Conservation (phyloP, 192 early-diverging fungal species). For the Entophlyctis luteolus region DNA sequence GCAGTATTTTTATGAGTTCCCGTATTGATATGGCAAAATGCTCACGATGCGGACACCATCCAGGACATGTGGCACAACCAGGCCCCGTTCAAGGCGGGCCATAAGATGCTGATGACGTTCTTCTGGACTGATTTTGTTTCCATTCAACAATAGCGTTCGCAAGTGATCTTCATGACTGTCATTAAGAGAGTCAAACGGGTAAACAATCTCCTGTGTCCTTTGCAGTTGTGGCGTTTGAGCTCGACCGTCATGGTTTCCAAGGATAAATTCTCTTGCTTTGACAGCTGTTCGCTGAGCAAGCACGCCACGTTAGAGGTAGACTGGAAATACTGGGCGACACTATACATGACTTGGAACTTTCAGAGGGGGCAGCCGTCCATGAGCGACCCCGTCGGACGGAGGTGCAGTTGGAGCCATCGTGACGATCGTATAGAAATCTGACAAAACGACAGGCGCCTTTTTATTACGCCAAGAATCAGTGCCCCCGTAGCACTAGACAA, state of each 20-base stretch:
- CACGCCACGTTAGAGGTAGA: too few relatives aligned
- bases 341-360: too few relatives aligned
- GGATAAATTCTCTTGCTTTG: conserved; percentile 10
- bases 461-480: too few relatives aligned
- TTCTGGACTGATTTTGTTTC: not conserved
- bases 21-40: not conserved
- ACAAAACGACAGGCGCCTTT: too few relatives aligned
- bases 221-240: not conserved
- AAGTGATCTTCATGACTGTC: not conserved
- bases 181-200: not conserved
- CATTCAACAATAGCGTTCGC: not conserved
- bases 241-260: conserved; percentile 3
- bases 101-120: not conserved
- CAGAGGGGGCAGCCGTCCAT: too few relatives aligned
- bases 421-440: too few relatives aligned
- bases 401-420: too few relatives aligned
- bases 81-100: not conserved
- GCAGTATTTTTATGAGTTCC: not conserved
- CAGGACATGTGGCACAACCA: not conserved
- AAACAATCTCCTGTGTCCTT: not conserved
- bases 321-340: too few relatives aligned
- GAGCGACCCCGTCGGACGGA: too few relatives aligned
- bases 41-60: conserved; percentile 11
- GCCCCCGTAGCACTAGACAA: too few relatives aligned
- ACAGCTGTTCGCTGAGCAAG: not conserved